These are phyloP conservation scores for Hyphodiscus sp. DNA, from an alignment of 2,329 filamentous ascomycete species.

Conservation along the genomic window DNA sequence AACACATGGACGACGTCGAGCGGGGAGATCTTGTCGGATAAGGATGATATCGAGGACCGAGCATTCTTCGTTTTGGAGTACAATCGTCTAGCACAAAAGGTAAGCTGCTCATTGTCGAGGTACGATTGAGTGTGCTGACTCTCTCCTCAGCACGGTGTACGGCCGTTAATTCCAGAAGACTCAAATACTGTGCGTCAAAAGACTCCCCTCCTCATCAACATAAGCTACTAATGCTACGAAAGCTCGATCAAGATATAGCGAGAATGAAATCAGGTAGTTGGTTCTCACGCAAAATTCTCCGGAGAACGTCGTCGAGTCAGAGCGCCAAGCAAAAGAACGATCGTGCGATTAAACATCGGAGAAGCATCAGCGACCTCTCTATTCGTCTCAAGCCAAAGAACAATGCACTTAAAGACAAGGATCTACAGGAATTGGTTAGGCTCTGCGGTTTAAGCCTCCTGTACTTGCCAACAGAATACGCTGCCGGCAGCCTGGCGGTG, in stretches of 20 bases:
- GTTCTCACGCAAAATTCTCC: conserved; percentile 33
- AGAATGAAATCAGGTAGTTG: conserved; percentile 31
- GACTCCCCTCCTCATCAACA: not conserved
- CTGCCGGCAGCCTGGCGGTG: conserved; percentile 49
- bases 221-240: not conserved
- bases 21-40: conserved; percentile 42
- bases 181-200: conserved; percentile 19
- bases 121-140: not conserved
- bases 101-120: conserved; percentile 22
- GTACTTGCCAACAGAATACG: conserved; percentile 53
- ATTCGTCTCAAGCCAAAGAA: conserved; percentile 38
- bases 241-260: conserved; percentile 12
- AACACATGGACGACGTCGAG: conserved; percentile 53
- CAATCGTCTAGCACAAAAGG: conserved; percentile 54
- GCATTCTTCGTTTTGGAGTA: conserved; percentile 48
- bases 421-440: conserved; percentile 53
- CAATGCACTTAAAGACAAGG: conserved; percentile 42
- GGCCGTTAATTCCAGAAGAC: conserved; percentile 21
- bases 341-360: conserved; percentile 36
- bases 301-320: conserved; percentile 31
- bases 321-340: conserved; percentile 25
- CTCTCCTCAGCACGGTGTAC: conserved; percentile 44
- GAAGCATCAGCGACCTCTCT: conserved; percentile 51
- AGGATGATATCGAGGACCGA: conserved; percentile 44
- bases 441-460: conserved; percentile 57